Percentiles rank a stretch among this genome's conserved stretches.
phyloP scores from a whole-genome alignment of 2,329 filamentous ascomycete species.

The Penicillium psychrosexuale region DNA sequence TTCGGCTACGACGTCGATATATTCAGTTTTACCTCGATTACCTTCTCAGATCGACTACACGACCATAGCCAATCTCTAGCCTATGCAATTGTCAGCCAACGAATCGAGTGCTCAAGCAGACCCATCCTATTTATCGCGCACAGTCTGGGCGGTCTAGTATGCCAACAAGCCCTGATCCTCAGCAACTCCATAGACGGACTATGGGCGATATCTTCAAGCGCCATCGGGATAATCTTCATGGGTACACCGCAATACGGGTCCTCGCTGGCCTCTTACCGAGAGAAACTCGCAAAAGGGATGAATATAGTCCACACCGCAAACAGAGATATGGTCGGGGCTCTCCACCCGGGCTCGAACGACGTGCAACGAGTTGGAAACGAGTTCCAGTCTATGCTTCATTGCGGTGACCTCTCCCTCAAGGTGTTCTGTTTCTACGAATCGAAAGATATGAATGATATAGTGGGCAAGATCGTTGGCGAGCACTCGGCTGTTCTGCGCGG shows the following conservation, averaged over 20 bases:
- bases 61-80: constrained; percentile 4
- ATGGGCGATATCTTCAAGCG: constrained; percentile 11
- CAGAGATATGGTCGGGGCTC: neutral
- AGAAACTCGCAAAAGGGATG: constrained; percentile 5
- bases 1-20: constrained; percentile 7
- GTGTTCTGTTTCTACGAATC: constrained; percentile 14
- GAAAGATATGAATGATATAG: constrained; percentile 1
- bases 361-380: constrained; percentile 2
- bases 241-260: constrained; percentile 39
- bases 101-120: neutral
- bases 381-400: constrained; percentile 8
- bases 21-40: neutral
- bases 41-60: neutral
- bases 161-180: constrained; percentile 12
- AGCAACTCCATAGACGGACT: constrained; percentile 7
- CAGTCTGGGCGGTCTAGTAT: constrained; percentile 31
- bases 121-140: constrained; percentile 28
- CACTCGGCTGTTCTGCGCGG: constrained; percentile 8
- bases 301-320: neutral
- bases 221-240: constrained; percentile 35
- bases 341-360: neutral
- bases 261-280: constrained; percentile 1
- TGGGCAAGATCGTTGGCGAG: constrained; percentile 13
- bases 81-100: constrained; percentile 6
- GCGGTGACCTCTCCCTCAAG: constrained; percentile 1